phyloP scores from a whole-genome alignment of 2,329 filamentous ascomycete species.

The Drechslerella stenobrocha region DNA sequence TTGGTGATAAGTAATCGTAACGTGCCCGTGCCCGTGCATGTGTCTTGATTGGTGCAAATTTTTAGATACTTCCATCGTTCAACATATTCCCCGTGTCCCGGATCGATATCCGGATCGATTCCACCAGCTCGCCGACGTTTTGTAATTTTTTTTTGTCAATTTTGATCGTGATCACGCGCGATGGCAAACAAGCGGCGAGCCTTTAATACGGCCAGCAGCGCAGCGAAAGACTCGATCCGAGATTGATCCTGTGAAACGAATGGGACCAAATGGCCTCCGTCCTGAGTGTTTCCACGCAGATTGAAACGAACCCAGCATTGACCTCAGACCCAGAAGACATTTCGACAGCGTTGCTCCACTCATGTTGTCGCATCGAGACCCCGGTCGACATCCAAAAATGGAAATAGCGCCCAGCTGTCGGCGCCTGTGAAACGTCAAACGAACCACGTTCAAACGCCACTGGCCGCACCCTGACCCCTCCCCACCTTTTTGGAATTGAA shows the following conservation, averaged over 20 bases:
- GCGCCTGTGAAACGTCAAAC: slow-evolving; percentile 47
- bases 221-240: slow-evolving; percentile 8
- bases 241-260: slow-evolving; percentile 43
- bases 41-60: no score
- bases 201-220: slow-evolving; percentile 5
- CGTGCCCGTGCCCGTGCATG: no score
- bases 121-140: no score
- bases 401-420: slow-evolving; percentile 27
- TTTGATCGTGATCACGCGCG: slow-evolving; percentile 6
- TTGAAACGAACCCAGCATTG: slow-evolving; percentile 41
- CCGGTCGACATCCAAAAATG: slow-evolving; percentile 24
- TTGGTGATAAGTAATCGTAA: no score
- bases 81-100: no score
- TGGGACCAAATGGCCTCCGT: slow-evolving; percentile 2
- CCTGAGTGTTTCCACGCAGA: slow-evolving; percentile 30
- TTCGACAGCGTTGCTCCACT: slow-evolving; percentile 41
- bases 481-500: neutral
- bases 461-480: slow-evolving; percentile 29
- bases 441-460: slow-evolving; percentile 44
- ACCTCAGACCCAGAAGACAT: slow-evolving; percentile 1
- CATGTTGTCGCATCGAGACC: slow-evolving; percentile 42
- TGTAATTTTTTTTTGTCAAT: no score
- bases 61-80: no score
- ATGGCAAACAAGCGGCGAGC: slow-evolving; percentile 5
- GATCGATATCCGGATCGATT: no score